Percentiles rank a stretch among this genome's conserved stretches.
These are phyloP conservation scores for Fraxinus baroniana DNA, from an alignment of 305 asterid species.

Conservation along the genomic window DNA sequence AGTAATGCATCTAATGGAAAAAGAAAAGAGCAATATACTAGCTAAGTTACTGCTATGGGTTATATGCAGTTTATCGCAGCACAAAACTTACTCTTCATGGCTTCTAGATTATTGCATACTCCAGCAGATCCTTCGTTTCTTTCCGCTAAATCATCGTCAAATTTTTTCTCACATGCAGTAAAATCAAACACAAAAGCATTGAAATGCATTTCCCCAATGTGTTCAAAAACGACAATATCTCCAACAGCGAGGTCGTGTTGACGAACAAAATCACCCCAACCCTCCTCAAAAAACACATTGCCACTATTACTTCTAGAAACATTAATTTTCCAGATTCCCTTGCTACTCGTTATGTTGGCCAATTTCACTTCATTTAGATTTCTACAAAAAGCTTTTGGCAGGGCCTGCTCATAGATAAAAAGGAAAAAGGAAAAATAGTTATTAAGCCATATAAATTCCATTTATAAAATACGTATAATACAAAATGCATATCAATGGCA, in stretches of 20 bases:
- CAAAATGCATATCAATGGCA: background rate
- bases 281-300: conserved; percentile 1
- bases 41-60: background rate
- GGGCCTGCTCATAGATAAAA: background rate
- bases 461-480: background rate
- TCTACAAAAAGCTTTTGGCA: conserved; percentile 10
- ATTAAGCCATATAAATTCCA: background rate
- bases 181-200: conserved; percentile 18
- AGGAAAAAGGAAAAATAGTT: background rate
- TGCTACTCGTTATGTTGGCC: background rate
- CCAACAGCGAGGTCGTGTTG: conserved; percentile 16
- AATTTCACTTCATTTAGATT: background rate
- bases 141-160: background rate
- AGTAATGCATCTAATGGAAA: background rate
- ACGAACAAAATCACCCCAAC: conserved; percentile 25
- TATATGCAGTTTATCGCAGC: background rate
- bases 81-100: background rate
- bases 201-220: conserved; percentile 17
- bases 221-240: conserved; percentile 30
- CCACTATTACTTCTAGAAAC: background rate
- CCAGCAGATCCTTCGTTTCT: background rate
- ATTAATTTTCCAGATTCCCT: conserved; percentile 12
- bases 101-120: background rate
- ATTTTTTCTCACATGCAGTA: conserved; percentile 17
- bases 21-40: background rate